Evolutionary conservation across 2,329 filamentous ascomycete genomes (phyloP).

Genomic region (Fusarium guadeloupense): DNA sequence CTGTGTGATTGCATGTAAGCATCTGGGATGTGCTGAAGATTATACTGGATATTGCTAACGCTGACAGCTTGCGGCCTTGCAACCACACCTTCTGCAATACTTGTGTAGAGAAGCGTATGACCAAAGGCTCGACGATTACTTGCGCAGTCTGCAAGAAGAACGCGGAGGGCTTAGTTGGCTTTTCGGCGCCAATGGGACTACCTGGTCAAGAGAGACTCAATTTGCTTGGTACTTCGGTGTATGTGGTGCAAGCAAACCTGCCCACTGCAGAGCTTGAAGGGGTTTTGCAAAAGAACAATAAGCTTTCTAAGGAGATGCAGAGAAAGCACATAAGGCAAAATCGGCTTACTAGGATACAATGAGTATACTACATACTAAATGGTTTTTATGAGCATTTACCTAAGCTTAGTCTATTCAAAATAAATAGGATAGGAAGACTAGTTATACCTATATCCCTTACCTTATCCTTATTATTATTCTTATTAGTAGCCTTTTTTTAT

Average conservation of each 20-base stretch:
- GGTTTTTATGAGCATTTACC: too few species aligned
- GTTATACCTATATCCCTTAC: too few species aligned
- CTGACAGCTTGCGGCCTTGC: constrained; percentile 9
- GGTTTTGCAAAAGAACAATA: not conserved
- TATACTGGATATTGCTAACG: not conserved
- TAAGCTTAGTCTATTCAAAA: too few species aligned
- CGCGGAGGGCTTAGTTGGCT: constrained; percentile 6
- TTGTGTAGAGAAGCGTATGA: constrained; percentile 12
- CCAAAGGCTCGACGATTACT: not conserved
- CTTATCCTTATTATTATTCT: too few species aligned
- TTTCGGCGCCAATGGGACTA: constrained; percentile 19
- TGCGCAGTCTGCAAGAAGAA: constrained; percentile 9
- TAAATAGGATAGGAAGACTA: too few species aligned
- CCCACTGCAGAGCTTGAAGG: not conserved
- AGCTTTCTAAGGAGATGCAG: not conserved
- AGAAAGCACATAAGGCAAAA: too few species aligned
- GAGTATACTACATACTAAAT: too few species aligned
- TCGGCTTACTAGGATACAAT: too few species aligned
- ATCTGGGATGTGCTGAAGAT: not conserved
- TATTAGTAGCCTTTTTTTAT: too few species aligned
- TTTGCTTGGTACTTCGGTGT: not conserved
- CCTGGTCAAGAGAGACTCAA: constrained; percentile 1
- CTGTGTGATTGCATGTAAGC: constrained; percentile 16
- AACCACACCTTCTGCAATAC: constrained; percentile 11
- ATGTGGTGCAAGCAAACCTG: not conserved